These are phyloP conservation scores for Atalantia buxifolia DNA, from an alignment of 345 rosid genomes.

Conservation along the genomic window DNA sequence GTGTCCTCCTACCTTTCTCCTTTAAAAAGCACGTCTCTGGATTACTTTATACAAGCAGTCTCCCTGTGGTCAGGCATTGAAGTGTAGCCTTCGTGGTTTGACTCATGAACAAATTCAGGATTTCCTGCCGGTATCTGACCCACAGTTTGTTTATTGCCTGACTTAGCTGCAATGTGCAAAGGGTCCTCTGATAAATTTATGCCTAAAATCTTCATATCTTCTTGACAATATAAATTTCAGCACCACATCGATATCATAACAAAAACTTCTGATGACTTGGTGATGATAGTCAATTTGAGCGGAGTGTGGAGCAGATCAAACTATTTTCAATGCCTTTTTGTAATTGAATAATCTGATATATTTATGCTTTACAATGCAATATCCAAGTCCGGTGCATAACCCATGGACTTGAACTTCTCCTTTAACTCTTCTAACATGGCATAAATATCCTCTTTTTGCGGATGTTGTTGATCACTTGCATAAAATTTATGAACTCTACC, in stretches of 20 bases:
- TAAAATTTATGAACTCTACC: conserved; percentile 37
- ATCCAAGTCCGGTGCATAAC: conserved; percentile 6
- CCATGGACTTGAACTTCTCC: conserved; percentile 18
- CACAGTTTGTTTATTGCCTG: background rate
- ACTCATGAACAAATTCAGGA: background rate
- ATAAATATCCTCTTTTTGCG: conserved; percentile 32
- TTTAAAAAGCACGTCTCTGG: background rate
- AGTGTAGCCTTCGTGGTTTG: background rate
- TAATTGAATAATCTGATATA: background rate
- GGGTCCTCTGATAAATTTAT: background rate
- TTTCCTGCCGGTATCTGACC: background rate
- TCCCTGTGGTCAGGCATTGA: background rate
- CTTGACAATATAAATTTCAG: background rate
- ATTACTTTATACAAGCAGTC: background rate
- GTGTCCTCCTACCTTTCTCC: background rate
- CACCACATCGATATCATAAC: background rate
- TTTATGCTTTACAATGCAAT: background rate
- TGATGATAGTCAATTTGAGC: background rate
- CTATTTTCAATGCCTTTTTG: background rate
- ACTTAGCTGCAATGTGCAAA: background rate
- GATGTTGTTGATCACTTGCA: conserved; percentile 39
- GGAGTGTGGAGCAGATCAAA: background rate
- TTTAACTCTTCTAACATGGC: conserved; percentile 26
- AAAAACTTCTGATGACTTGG: background rate
- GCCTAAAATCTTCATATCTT: background rate